Evolutionary conservation across 352 stramenopile species (phyloP).

Genomic region (Pythium folliculosum): DNA sequence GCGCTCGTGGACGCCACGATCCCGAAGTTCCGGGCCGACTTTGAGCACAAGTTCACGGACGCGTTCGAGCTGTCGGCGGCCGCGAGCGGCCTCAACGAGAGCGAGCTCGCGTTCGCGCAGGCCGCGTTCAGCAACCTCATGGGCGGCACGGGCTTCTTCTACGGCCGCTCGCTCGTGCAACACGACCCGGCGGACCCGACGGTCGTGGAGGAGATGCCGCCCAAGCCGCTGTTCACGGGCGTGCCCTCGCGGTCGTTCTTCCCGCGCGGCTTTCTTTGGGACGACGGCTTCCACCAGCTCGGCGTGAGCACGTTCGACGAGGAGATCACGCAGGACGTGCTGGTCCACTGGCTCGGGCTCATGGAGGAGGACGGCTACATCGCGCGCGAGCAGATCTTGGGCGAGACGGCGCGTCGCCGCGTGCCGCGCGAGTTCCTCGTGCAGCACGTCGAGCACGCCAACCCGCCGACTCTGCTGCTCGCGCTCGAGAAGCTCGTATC

Average conservation of each 20-base stretch:
- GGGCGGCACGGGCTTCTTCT: constrained; percentile 90
- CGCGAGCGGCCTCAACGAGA: constrained; percentile 41
- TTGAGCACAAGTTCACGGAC: constrained; percentile 60
- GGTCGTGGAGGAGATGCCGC: constrained; percentile 39
- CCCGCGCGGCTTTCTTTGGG: constrained; percentile 93
- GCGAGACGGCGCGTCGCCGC: constrained; percentile 57
- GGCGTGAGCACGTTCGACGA: constrained; percentile 79
- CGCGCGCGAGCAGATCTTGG: constrained; percentile 90
- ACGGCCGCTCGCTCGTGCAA: constrained; percentile 80
- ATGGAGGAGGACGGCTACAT: constrained; percentile 93
- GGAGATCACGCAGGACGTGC: constrained; percentile 70
- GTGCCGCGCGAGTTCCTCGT: constrained; percentile 91
- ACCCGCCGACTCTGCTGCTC: constrained; percentile 91
- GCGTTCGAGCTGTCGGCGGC: constrained; percentile 42
- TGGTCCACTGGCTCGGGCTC: constrained; percentile 86
- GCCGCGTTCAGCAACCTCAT: constrained; percentile 90
- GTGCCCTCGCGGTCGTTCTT: constrained; percentile 94
- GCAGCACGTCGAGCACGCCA: constrained; percentile 90
- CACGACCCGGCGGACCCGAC: constrained; percentile 43
- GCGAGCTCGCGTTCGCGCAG: constrained; percentile 71
- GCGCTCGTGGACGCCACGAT: constrained; percentile 12
- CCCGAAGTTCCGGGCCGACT: constrained; percentile 26
- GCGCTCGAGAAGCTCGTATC: constrained; percentile 78
- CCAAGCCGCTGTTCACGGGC: constrained; percentile 80
- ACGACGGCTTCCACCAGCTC: constrained; percentile 95